Base-by-base conservation (phyloP, 495 filamentous ascomycete genomes). In the Hypoxylon crocopeplum region DNA sequence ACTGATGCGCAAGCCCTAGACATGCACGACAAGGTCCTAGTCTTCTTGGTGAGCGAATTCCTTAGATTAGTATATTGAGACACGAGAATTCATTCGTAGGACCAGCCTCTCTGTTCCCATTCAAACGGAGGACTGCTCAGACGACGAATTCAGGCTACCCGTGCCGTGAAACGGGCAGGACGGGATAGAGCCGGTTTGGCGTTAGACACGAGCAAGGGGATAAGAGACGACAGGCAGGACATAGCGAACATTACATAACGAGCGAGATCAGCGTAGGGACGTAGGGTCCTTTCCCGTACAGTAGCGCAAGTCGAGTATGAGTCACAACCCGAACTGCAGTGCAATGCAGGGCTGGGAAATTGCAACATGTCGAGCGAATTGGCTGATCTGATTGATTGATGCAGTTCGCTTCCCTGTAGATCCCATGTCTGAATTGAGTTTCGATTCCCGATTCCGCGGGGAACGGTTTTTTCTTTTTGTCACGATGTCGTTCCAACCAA, bases 321-420 rank as follows among this genome's bases (percentile, higher is more conserved):
- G 38, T 66, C 62, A 66, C 38, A 57, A 56, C 24, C 12, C 20
- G 21, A 30, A 44, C 19, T 27, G 11, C 34, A 40, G 45, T 32
- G n/a, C n/a, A n/a, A n/a, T 11, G 8, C 24, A 33, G 48, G 48
- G 36, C 38, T 39, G 34, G 41, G 42, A 58, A 17, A 41, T 56
- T 57, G 42, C 40, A 30, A 52, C 40, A 20, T 25, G 29, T 25
- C 17, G 44, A 21, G 33, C n/a, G 58, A 64, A 69, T 69, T 69
- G 67, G 32, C 34, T 38, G 34, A 59, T 64, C 48, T 50, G 64
- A 69, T 67, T 64, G 67, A 53, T 49, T 42, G 34, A 62, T 12
- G 32, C 3, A 7, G 3, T 38, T 38, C 10, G 22, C 44, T 47
- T 48, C 19, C 24, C 40, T 17, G 40, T 29, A 27, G 39, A 62